These are phyloP conservation scores for Leucocoprinus leucothites DNA, from an alignment of 768 basidiomycete species.

Conservation along the genomic window DNA sequence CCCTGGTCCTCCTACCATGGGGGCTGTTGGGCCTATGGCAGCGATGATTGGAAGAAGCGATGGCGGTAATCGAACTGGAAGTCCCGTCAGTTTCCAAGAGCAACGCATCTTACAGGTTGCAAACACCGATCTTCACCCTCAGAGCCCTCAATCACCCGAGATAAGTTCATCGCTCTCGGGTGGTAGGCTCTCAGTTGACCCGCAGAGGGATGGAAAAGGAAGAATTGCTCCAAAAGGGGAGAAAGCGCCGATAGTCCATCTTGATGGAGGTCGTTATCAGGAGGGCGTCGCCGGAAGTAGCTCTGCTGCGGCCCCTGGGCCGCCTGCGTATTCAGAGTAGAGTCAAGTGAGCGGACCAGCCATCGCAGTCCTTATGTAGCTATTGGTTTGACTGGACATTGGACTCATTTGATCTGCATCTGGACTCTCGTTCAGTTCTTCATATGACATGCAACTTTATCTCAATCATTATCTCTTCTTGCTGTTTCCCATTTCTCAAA, in stretches of 20 bases:
- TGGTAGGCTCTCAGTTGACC: conserved; percentile 22
- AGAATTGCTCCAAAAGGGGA: conserved; percentile 23
- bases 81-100: conserved; percentile 40
- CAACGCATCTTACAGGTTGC: conserved; percentile 37
- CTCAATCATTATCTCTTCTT: background rate
- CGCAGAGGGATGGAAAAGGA: conserved; percentile 27
- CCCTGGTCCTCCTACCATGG: conserved; percentile 14
- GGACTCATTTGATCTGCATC: background rate
- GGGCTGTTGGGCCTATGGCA: background rate
- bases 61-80: conserved; percentile 31
- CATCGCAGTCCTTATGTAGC: background rate
- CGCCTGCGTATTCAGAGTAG: conserved; percentile 23
- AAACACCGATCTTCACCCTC: conserved; percentile 27
- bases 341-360: background rate
- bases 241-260: conserved; percentile 34
- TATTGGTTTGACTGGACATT: too few species aligned
- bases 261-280: conserved; percentile 35
- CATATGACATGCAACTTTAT: too few species aligned
- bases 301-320: conserved; percentile 19
- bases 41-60: conserved; percentile 13
- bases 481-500: too few species aligned
- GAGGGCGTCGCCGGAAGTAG: conserved; percentile 8
- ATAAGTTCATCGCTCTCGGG: conserved; percentile 24
- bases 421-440: background rate
- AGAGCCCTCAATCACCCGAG: background rate